Conservation (phyloP, 164 flowering plant genomes). For the Saururus chinensis region DNA sequence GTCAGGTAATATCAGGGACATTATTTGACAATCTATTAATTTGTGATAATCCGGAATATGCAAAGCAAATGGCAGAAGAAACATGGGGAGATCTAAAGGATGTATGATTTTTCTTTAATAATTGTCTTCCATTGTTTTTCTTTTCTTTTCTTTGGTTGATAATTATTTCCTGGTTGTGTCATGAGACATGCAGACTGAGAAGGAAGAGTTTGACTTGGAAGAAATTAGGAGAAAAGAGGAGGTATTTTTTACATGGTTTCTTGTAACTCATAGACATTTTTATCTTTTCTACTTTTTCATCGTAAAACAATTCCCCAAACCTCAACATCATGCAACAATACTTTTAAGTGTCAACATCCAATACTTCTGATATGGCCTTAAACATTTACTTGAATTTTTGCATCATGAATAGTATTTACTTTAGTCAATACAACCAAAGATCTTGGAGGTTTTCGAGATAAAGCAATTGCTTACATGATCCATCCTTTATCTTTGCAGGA, state of each 20-base stretch:
- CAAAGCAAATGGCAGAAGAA: slow-evolving; percentile 10
- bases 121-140: background rate
- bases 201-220: background rate
- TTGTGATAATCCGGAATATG: slow-evolving; percentile 10
- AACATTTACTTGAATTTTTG: no score
- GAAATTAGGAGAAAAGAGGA: slow-evolving; percentile 5
- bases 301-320: no score
- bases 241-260: slow-evolving; percentile 1
- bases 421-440: no score
- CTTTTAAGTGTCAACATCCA: no score
- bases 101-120: slow-evolving; percentile 1
- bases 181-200: slow-evolving; percentile 5
- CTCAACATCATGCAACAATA: no score
- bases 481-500: background rate
- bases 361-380: no score
- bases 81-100: slow-evolving; percentile 13
- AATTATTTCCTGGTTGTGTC: background rate
- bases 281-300: background rate
- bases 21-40: slow-evolving; percentile 9
- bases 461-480: background rate
- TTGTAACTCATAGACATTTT: background rate
- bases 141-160: background rate
- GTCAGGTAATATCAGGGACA: slow-evolving; percentile 10
- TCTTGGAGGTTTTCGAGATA: background rate
- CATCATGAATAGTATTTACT: no score